Conservation (phyloP, 1,284 basidiomycete genomes). For the Cutaneotrichosporon dermatis region DNA sequence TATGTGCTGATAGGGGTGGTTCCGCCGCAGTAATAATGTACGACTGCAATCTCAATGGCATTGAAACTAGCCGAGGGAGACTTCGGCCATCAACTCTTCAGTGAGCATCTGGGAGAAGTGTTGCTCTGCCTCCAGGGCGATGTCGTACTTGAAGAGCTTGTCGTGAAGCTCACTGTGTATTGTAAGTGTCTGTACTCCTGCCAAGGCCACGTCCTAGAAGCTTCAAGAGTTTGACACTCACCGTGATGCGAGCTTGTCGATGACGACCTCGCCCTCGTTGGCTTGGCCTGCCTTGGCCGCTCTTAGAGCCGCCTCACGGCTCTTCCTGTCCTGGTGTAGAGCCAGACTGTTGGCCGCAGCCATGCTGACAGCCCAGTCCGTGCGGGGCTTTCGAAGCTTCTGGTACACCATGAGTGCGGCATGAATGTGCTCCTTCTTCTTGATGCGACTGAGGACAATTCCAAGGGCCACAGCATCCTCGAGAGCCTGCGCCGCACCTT, state of each 20-base stretch:
- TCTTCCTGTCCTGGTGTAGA: constrained; percentile 35
- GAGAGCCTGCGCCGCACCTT: constrained; percentile 48
- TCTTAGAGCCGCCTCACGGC: constrained; percentile 24
- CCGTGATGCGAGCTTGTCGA: constrained; percentile 6
- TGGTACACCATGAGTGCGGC: constrained; percentile 41
- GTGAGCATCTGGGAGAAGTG: constrained; percentile 19
- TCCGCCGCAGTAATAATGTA: neutral
- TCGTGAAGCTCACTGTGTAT: constrained; percentile 22
- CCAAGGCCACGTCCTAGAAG: neutral
- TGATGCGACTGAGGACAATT: constrained; percentile 39
- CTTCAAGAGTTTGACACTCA: neutral
- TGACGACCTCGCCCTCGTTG: neutral
- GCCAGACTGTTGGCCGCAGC: constrained; percentile 42
- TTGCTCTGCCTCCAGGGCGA: constrained; percentile 26
- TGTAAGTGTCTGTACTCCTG: neutral
- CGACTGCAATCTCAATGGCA: neutral
- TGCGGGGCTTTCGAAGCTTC: constrained; percentile 42
- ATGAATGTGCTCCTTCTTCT: constrained; percentile 37
- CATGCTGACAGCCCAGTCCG: constrained; percentile 42
- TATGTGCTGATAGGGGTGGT: neutral
- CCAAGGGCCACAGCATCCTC: constrained; percentile 45
- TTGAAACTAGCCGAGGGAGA: neutral
- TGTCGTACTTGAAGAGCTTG: constrained; percentile 27
- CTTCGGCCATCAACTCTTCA: constrained; percentile 2
- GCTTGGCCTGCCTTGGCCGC: neutral